Evolutionary conservation across 805 yeast species (phyloP).

Genomic region (Grigorovia yakushimaensis): DNA sequence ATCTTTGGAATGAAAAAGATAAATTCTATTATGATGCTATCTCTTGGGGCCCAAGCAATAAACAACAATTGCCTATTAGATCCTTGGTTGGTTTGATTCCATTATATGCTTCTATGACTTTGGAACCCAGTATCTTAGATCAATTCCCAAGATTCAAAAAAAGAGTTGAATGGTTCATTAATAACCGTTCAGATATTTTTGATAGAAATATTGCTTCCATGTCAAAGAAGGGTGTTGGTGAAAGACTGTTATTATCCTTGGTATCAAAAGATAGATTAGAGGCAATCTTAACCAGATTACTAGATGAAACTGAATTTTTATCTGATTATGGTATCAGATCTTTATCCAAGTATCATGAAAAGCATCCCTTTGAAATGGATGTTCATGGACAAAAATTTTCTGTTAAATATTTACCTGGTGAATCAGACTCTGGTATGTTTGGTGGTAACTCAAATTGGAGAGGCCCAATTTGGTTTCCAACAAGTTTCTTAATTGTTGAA

Average conservation of each 20-base stretch:
- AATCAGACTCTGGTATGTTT: slow-evolving; percentile 85
- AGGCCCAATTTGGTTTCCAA: slow-evolving; percentile 96
- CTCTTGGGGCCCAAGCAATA: slow-evolving; percentile 61
- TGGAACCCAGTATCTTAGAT: slow-evolving; percentile 74
- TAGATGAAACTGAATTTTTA: slow-evolving; percentile 79
- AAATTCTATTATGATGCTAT: slow-evolving; percentile 87
- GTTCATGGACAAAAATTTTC: slow-evolving; percentile 66
- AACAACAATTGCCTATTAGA: slow-evolving; percentile 70
- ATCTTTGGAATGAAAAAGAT: slow-evolving; percentile 85
- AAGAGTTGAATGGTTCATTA: slow-evolving; percentile 75
- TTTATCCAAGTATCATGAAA: slow-evolving; percentile 74
- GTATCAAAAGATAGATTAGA: slow-evolving; percentile 72
- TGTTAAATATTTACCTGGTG: slow-evolving; percentile 76
- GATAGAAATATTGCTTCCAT: slow-evolving; percentile 85
- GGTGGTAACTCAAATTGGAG: slow-evolving; percentile 98
- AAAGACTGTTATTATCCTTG: slow-evolving; percentile 66
- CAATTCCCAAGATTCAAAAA: slow-evolving; percentile 76
- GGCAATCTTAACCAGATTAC: slow-evolving; percentile 66
- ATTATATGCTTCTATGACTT: slow-evolving; percentile 75
- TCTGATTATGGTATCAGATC: slow-evolving; percentile 84
- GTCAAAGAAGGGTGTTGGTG: slow-evolving; percentile 72
- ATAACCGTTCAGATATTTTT: slow-evolving; percentile 59
- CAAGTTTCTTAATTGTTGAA: slow-evolving; percentile 77
- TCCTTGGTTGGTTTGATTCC: slow-evolving; percentile 91
- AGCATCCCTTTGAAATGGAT: slow-evolving; percentile 76